Evolutionary conservation across 345 rosid species (phyloP).

Genomic region (Pistacia vera): DNA sequence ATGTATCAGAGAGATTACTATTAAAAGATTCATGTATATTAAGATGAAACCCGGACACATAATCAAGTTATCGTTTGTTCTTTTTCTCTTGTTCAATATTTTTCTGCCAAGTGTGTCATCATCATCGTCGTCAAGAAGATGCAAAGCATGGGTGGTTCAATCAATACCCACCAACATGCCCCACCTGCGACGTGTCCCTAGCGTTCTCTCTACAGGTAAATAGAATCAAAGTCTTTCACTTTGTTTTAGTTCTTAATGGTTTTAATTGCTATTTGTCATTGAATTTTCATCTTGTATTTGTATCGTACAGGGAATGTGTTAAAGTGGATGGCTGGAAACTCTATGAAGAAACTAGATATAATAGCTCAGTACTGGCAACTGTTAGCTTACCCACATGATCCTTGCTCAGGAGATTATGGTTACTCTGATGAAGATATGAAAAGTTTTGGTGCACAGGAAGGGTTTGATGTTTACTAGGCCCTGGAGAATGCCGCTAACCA

Average conservation of each 20-base stretch:
- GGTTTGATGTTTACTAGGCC: slow-evolving; percentile 59
- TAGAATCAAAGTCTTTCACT: not conserved
- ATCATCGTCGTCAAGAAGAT: slow-evolving; percentile 37
- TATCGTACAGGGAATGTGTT: slow-evolving; percentile 61
- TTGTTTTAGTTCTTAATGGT: not conserved
- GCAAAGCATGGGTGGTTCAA: slow-evolving; percentile 95
- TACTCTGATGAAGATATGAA: slow-evolving; percentile 54
- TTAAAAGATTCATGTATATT: not conserved
- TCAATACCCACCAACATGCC: slow-evolving; percentile 94
- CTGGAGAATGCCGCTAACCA: slow-evolving; percentile 67
- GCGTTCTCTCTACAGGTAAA: slow-evolving; percentile 77
- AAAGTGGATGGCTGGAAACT: slow-evolving; percentile 79
- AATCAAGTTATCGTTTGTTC: slow-evolving; percentile 3
- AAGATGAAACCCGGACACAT: slow-evolving; percentile 14
- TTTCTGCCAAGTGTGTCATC: slow-evolving; percentile 23
- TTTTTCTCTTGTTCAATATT: slow-evolving; percentile 33
- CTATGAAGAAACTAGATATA: slow-evolving; percentile 62
- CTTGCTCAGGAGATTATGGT: slow-evolving; percentile 81
- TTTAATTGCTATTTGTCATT: not conserved
- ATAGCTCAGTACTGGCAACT: slow-evolving; percentile 87
- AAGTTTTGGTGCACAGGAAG: slow-evolving; percentile 58
- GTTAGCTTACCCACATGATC: slow-evolving; percentile 59
- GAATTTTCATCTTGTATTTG: not conserved
- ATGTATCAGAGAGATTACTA: not conserved
- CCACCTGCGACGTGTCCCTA: slow-evolving; percentile 63